Evolutionary conservation across 73 alveolate genomes (phyloP), one percentile per base, ranked within the genome.

Genomic region (Paramecium biaurelia): DNA sequence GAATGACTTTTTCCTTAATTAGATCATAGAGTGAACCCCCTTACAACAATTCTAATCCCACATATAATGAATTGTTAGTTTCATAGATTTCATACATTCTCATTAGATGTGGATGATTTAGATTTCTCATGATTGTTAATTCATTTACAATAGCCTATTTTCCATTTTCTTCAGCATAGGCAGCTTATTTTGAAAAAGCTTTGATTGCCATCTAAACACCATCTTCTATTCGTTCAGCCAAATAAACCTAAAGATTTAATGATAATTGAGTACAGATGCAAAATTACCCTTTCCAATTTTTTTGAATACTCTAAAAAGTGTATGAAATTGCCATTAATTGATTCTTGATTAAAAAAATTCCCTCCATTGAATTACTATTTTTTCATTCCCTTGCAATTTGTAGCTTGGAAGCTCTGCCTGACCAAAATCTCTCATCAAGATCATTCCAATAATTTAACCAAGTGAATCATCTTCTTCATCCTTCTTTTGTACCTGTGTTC

Each of bases 101-200:
- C 90, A 79, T 79, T 34, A 79, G 7, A 23, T 79, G 90, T 15
- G 24, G 21, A 42, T 38, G 26, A 45, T 42, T 18, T 41, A 79
- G 14, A 26, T 79, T 79, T 79, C 90, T 79, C 90, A 79, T 79
- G 10, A 79, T 79, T 6, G 70, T 1, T 28, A 79, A 18, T 79
- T 79, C 90, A 47, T 79, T 79, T 41, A 79, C 76, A 37, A 34
- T 88, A 11, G 63, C 87, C 56, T 70, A 86, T 82, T 89, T 89
- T 23, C 94, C 94, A 42, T 89, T 68, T 45, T 89, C 94, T n/a
- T 89, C 70, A 20, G 86, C 88, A 72, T 89, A 89, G 10, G 94
- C 94, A 21, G 90, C 94, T 70, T 67, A 76, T 89, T 89, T 89
- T 45, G 92, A 70, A 59, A 89, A 89, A 7, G 94, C 94, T 41